These are phyloP conservation scores for Lumnitzera racemosa DNA, from an alignment of 345 rosid species.

Conservation along the genomic window DNA sequence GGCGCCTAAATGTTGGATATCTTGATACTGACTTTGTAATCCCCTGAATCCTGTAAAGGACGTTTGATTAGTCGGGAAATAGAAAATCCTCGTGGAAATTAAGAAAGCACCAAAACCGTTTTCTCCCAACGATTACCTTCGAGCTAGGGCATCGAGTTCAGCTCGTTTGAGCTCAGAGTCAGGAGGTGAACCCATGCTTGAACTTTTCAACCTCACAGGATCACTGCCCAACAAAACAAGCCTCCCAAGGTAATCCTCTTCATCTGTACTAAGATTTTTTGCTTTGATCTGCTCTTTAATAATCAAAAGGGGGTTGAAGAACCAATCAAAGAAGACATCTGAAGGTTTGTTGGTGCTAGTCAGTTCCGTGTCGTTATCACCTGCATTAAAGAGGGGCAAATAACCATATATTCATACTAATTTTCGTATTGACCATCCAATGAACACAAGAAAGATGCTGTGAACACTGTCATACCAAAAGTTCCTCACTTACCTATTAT, in stretches of 20 bases:
- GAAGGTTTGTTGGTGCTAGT: slow-evolving; percentile 69
- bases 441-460: background rate
- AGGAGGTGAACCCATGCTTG: slow-evolving; percentile 42
- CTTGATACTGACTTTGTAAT: slow-evolving; percentile 78
- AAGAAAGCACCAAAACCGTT: background rate
- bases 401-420: no score
- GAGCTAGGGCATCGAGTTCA: slow-evolving; percentile 85
- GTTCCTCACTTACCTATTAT: slow-evolving; percentile 46
- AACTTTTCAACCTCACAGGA: slow-evolving; percentile 43
- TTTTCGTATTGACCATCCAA: no score
- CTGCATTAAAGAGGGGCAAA: background rate
- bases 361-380: slow-evolving; percentile 46
- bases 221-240: slow-evolving; percentile 62
- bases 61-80: background rate
- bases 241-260: slow-evolving; percentile 76
- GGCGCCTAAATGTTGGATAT: slow-evolving; percentile 76
- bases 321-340: slow-evolving; percentile 87
- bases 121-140: slow-evolving; percentile 43
- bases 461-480: background rate
- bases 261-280: slow-evolving; percentile 49
- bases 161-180: slow-evolving; percentile 69
- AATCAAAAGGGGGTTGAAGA: slow-evolving; percentile 74
- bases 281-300: slow-evolving; percentile 89
- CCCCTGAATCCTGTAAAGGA: slow-evolving; percentile 60
- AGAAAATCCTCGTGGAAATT: background rate